phyloP scores from a whole-genome alignment of 1,139 yeast genomes.

The Hyphopichia fennica region DNA sequence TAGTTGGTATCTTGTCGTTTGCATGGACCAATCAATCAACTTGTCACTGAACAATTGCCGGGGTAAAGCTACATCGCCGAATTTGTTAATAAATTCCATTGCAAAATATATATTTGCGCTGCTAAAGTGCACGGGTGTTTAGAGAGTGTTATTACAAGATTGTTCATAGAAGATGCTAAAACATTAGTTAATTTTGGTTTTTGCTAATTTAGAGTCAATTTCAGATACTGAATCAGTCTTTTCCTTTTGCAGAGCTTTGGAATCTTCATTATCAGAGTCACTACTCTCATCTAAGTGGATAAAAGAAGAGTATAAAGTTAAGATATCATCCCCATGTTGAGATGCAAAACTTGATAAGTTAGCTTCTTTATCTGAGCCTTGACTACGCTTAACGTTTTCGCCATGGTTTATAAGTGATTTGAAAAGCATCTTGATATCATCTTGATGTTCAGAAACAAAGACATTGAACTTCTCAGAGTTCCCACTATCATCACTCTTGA shows the following conservation, averaged over 20 bases:
- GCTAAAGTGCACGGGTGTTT: background rate
- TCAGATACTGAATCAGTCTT: background rate
- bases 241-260: too few species aligned
- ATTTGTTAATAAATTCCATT: background rate
- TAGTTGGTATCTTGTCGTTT: too few species aligned
- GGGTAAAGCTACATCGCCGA: background rate
- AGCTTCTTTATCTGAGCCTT: background rate
- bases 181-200: background rate
- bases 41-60: background rate
- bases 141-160: too few species aligned
- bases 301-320: background rate
- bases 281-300: background rate
- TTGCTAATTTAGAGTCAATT: background rate
- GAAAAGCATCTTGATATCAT: constrained; percentile 2
- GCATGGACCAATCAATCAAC: background rate
- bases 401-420: constrained; percentile 1
- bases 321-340: constrained; percentile 1
- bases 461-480: constrained; percentile 1
- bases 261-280: background rate
- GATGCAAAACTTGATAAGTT: constrained; percentile 1
- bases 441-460: constrained; percentile 1
- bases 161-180: background rate
- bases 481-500: background rate
- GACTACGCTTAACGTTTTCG: background rate
- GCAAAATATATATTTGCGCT: background rate